Base-by-base conservation (phyloP, 768 basidiomycete species). In the Collybiopsis confluens region DNA sequence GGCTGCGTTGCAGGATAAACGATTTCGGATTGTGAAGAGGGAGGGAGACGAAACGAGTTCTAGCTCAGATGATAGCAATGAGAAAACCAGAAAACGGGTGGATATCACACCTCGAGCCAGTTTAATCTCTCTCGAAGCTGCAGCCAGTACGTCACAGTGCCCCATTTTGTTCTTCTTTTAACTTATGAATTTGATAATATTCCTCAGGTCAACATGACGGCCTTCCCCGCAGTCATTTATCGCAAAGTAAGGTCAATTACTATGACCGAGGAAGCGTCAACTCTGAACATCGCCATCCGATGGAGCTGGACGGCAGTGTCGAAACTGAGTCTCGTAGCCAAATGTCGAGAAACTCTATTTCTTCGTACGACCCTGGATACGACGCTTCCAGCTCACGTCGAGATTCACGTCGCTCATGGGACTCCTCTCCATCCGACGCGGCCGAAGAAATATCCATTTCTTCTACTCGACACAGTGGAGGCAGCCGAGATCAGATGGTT, bases 1-100 rank as follows among this genome's bases (percentile, higher is more conserved):
- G 13, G 30, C 5, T 33, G 30, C 30, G 5, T 33, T 33, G 6
- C 6, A 37, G 18, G 24, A 36, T 21, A 21, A 48, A 16, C n/a
- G 47, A 13, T 48, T 21, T 30, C 35, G 37, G 16, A 36, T 48
- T 16, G 30, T 35, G 33, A 48, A 6, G 33, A 48, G 47, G 35
- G 20, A 36, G 37, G 47, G 35, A 15, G 35, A 48, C 21, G 47
- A 48, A 35, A 48, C 47, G 47, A 48, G 47, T n/a, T 48, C 47
- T 1, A 48, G 47, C 21, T 48, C 47, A 7, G 33, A 48, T n/a
- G 50, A 52, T n/a, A 23, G 40, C 40, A 23, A 30, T 16, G 28
- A 36, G 38, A 40, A 23, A 24, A 10, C 21, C 21, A 18, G 23
- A 21, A 36, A 21, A n/a, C 40, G 18, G 28, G 40, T 38, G 11